Conservation (phyloP, 768 basidiomycete species). For the Phallus indusiatus region DNA sequence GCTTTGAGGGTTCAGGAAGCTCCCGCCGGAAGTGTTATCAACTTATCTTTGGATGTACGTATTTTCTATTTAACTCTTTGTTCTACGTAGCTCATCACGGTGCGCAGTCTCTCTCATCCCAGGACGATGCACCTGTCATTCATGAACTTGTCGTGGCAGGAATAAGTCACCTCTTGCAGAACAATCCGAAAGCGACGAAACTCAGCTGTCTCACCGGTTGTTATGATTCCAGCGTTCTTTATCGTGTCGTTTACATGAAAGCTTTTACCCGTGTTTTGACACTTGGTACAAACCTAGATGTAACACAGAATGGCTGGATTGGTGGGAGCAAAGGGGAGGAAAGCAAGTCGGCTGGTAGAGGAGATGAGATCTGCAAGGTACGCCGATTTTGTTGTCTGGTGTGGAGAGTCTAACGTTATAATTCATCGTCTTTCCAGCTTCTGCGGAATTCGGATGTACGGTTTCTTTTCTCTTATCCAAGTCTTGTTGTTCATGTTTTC, state of each 20-base stretch:
- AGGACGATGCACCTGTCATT: conserved; percentile 25
- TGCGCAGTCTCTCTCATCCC: not conserved
- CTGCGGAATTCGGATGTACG: conserved; percentile 63
- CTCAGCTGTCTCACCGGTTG: conserved; percentile 78
- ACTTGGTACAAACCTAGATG: conserved; percentile 70
- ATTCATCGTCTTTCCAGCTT: conserved; percentile 33
- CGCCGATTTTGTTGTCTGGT: not conserved
- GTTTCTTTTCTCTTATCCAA: not conserved
- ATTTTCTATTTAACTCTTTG: not conserved
- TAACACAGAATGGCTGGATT: conserved; percentile 33
- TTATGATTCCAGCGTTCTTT: conserved; percentile 59
- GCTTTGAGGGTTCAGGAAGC: not conserved
- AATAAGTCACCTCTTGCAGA: conserved; percentile 67
- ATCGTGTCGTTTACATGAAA: conserved; percentile 73
- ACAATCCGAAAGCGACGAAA: conserved; percentile 81
- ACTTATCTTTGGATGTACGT: not conserved
- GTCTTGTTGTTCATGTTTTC: not conserved
- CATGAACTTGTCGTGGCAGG: conserved; percentile 73
- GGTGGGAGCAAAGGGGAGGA: not conserved
- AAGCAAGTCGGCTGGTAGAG: conserved; percentile 36
- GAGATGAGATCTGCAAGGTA: conserved; percentile 26
- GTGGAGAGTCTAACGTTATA: not conserved
- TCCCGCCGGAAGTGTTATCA: not conserved
- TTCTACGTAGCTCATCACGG: too few relatives aligned
- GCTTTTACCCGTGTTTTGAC: conserved; percentile 76